These are phyloP conservation scores for Colletotrichum sp. DNA, from an alignment of 2,329 filamentous ascomycete species.

Conservation along the genomic window DNA sequence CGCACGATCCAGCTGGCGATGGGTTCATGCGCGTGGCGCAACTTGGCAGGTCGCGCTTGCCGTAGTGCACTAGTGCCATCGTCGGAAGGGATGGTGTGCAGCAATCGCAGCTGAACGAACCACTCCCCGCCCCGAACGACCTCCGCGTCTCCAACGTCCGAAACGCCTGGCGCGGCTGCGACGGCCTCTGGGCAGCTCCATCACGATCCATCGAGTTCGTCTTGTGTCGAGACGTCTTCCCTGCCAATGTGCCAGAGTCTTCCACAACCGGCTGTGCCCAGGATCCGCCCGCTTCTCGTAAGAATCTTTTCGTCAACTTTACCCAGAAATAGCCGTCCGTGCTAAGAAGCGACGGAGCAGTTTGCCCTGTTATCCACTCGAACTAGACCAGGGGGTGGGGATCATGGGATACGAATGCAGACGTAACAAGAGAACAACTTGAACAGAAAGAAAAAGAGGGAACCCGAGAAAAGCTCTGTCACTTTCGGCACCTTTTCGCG, in stretches of 20 bases:
- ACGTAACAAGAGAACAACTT: neutral
- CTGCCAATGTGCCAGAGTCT: neutral
- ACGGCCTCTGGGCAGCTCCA: neutral
- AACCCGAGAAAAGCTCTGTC: neutral
- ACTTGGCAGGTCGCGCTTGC: neutral
- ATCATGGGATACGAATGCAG: neutral
- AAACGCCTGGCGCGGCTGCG: neutral
- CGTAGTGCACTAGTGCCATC: neutral
- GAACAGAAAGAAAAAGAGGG: neutral
- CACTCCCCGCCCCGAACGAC: neutral
- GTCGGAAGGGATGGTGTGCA: neutral
- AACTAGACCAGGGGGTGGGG: neutral
- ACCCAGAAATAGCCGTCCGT: constrained; percentile 8
- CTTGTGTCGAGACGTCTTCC: neutral
- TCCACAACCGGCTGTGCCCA: neutral
- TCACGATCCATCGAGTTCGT: neutral
- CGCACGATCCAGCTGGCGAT: neutral
- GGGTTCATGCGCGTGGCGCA: neutral
- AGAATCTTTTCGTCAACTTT: neutral
- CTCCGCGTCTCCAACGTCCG: neutral
- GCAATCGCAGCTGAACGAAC: neutral
- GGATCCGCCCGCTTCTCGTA: neutral
- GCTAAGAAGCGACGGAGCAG: neutral
- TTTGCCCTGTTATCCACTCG: neutral
- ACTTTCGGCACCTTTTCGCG: neutral